phyloP scores from a whole-genome alignment of 2,329 filamentous ascomycete genomes.

The Penicillium janthinellum region DNA sequence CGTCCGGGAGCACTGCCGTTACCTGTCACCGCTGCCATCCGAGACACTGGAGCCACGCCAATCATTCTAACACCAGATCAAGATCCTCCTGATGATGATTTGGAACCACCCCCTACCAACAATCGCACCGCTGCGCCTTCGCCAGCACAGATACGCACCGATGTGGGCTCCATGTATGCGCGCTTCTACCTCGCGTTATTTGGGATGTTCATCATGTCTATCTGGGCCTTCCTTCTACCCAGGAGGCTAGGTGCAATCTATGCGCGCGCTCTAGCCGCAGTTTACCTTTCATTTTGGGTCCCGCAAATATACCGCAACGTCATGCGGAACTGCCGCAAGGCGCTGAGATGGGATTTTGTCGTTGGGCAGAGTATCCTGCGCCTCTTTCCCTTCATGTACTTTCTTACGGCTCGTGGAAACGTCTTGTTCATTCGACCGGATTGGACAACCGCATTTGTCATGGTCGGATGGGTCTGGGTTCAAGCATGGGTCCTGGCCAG shows the following conservation, averaged over 20 bases:
- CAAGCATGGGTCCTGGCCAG: slow-evolving; percentile 77
- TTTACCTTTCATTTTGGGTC: slow-evolving; percentile 87
- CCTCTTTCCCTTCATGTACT: slow-evolving; percentile 79
- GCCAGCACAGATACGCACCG: slow-evolving; percentile 42
- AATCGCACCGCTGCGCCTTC: slow-evolving; percentile 39
- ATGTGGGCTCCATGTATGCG: slow-evolving; percentile 61
- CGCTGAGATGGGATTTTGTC: slow-evolving; percentile 89
- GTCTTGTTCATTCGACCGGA: slow-evolving; percentile 77
- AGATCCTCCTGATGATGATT: slow-evolving; percentile 48
- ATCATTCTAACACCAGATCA: slow-evolving; percentile 63
- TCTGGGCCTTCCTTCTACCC: slow-evolving; percentile 62
- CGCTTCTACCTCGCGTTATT: slow-evolving; percentile 64
- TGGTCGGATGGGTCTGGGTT: slow-evolving; percentile 81
- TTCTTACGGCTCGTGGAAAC: slow-evolving; percentile 77
- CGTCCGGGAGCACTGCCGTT: slow-evolving; percentile 48
- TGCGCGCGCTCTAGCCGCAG: slow-evolving; percentile 64
- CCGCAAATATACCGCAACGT: slow-evolving; percentile 92
- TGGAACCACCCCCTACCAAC: slow-evolving; percentile 35
- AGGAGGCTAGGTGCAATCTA: slow-evolving; percentile 55
- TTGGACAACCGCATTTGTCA: slow-evolving; percentile 61
- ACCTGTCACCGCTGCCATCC: slow-evolving; percentile 53
- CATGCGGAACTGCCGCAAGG: slow-evolving; percentile 86
- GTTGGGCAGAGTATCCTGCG: slow-evolving; percentile 79
- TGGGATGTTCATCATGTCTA: slow-evolving; percentile 58
- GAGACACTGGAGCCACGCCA: slow-evolving; percentile 55